A percentile compares a stretch with the other conserved stretches of the same genome.
phyloP scores from a whole-genome alignment of 257 asterid species.

The Petrea volubilis region DNA sequence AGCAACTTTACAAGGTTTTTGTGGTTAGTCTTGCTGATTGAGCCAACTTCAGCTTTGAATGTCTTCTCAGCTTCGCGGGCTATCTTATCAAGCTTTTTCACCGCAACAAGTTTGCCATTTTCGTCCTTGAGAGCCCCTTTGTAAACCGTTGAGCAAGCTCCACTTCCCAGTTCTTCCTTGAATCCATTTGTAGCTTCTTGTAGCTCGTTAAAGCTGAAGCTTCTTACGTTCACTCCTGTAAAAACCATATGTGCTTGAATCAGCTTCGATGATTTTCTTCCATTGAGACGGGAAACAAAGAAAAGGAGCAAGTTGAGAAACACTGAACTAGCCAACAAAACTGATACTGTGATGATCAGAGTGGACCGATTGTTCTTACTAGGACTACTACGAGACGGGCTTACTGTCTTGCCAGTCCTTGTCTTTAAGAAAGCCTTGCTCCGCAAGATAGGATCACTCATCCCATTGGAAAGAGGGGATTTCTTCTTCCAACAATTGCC shows the following conservation, averaged over 20 bases:
- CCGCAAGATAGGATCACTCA: neutral
- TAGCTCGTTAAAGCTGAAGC: constrained; percentile 25
- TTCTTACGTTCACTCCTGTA: constrained; percentile 19
- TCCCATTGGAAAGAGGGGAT: constrained; percentile 42
- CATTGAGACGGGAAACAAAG: neutral
- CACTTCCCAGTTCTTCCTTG: constrained; percentile 29
- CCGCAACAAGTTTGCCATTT: constrained; percentile 22
- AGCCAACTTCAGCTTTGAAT: constrained; percentile 33
- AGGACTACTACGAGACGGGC: neutral
- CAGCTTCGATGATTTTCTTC: neutral
- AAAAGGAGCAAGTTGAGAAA: constrained; percentile 10
- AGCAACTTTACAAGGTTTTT: constrained; percentile 46
- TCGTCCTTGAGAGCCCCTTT: constrained; percentile 18
- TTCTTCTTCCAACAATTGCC: constrained; percentile 45
- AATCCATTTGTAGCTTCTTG: constrained; percentile 24
- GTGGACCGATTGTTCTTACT: neutral
- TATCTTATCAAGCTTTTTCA: constrained; percentile 39
- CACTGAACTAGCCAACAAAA: constrained; percentile 19
- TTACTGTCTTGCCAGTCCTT: neutral
- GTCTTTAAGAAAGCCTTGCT: constrained; percentile 30
- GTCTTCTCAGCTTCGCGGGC: constrained; percentile 35
- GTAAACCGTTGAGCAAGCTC: constrained; percentile 32
- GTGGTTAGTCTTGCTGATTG: constrained; percentile 48
- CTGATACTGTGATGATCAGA: constrained; percentile 17
- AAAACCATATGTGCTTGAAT: neutral